phyloP scores from a whole-genome alignment of 2,329 filamentous ascomycete genomes.

The Fusarium metavorans region DNA sequence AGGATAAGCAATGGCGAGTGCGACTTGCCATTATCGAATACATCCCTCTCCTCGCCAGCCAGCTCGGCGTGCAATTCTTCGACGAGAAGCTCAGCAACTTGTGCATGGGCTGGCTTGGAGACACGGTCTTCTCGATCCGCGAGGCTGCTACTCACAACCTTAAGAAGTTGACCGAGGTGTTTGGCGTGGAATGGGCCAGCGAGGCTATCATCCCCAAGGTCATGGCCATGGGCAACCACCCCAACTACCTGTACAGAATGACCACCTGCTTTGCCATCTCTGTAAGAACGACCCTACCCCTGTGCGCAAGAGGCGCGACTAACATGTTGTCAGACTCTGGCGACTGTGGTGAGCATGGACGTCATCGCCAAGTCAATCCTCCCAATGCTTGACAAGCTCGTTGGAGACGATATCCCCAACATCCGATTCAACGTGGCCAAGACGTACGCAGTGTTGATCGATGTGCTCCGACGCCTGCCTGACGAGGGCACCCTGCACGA shows the following conservation, averaged over 20 bases:
- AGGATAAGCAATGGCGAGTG: conserved; percentile 99
- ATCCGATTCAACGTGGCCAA: conserved; percentile 99
- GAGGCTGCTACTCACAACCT: conserved; percentile 97
- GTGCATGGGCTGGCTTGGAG: conserved; percentile 98
- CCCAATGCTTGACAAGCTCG: conserved; percentile 95
- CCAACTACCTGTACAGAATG: conserved; percentile 99
- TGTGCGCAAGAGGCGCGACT: conserved; percentile 27
- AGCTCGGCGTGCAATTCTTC: conserved; percentile 97
- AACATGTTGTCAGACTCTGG: conserved; percentile 77
- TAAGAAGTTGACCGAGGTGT: conserved; percentile 98
- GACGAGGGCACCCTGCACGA: conserved; percentile 88
- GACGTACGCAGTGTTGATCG: conserved; percentile 91
- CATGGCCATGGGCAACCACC: conserved; percentile 97
- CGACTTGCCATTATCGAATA: conserved; percentile 99
- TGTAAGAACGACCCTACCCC: conserved; percentile 68
- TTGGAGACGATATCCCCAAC: conserved; percentile 95
- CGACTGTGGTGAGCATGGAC: conserved; percentile 90
- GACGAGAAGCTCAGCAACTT: conserved; percentile 95
- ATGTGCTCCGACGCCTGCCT: conserved; percentile 90
- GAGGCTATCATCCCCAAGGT: conserved; percentile 98
- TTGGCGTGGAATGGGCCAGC: conserved; percentile 97
- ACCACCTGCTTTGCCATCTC: conserved; percentile 99
- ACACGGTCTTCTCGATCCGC: conserved; percentile 98
- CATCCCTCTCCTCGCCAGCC: conserved; percentile 93
- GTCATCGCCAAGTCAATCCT: conserved; percentile 94